Base-by-base conservation (phyloP, 2,329 filamentous ascomycete genomes). In the Coccinonectria pachysandricola region DNA sequence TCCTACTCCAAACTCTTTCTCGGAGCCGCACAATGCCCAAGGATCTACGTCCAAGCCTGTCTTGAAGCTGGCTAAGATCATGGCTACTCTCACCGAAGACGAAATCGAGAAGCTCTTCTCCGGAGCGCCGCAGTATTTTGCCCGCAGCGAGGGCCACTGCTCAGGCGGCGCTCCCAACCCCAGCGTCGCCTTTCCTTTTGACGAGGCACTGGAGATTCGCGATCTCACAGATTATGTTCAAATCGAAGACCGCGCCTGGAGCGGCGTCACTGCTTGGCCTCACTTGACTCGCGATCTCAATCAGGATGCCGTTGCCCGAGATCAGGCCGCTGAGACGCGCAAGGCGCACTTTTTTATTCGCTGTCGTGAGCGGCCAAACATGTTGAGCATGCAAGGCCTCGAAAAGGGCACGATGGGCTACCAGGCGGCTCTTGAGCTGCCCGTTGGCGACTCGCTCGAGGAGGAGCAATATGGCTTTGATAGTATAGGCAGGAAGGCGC, bases 351-450 rank as follows among this genome's bases (percentile, higher is more conserved):
- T 73, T 47, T 68, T 70, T 43, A 60, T 71, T 20, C 62, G 65
- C 29, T 72, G 68, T 37, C 62, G 65, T 23, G 75, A 80, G 46
- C 56, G 71, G 12, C 79, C 79, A 20, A 79, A 69, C 48, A 83
- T 82, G 77, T 62, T 82, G 32, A 79, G 74, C 57, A 75, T 77
- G 60, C 73, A 79, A 38, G 79, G 78, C 3, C 53, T 79, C 16
- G 79, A 84, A 47, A 75, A 75, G 48, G 79, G 79, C 21, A 79
- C 75, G 11, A 62, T 81, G 46, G 79, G 79, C 27, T 81, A 74
- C 47, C 66, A 72, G 39, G 73, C 78, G 12, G 79, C 78, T 6
- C 57, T 83, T 18, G 75, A 83, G 46, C 50, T 81, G 18, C 62
- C 67, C 12, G 68, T 75, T 10, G 69, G 75, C 12, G 79, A 84